These are phyloP conservation scores for Ascochyta viciae-villosae DNA, from an alignment of 2,329 filamentous ascomycete genomes.

Conservation along the genomic window DNA sequence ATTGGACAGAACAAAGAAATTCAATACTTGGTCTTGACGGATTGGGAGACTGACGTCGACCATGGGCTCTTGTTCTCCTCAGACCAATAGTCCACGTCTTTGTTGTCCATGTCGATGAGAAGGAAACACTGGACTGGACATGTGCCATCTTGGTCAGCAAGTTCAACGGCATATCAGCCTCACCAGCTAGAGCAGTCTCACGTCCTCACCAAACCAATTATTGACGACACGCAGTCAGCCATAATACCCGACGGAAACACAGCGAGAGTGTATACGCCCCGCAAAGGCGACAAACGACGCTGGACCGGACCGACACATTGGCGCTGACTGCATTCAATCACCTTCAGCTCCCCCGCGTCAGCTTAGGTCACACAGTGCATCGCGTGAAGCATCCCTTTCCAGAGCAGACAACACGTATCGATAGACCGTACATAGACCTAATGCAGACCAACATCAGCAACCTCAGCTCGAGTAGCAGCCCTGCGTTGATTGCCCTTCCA, in stretches of 20 bases:
- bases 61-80: neutral
- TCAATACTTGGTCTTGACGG: constrained; percentile 8
- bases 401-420: constrained; percentile 7
- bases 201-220: neutral
- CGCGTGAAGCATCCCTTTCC: neutral
- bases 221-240: constrained; percentile 1
- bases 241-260: constrained; percentile 10
- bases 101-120: neutral
- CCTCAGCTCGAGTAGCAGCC: neutral
- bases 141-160: neutral
- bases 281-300: constrained; percentile 1
- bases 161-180: constrained; percentile 3
- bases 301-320: constrained; percentile 16
- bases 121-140: neutral
- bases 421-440: constrained; percentile 15
- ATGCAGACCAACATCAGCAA: constrained; percentile 6
- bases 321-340: constrained; percentile 9
- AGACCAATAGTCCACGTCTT: neutral
- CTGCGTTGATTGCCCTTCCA: too few relatives aligned
- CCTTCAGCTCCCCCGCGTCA: constrained; percentile 14
- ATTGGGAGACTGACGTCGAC: neutral
- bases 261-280: neutral
- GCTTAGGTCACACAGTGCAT: constrained; percentile 2
- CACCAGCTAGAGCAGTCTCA: neutral
- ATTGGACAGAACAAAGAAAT: constrained; percentile 12